Conservation (phyloP, 768 basidiomycete genomes). For the Lactifluus hygrophoroides region DNA sequence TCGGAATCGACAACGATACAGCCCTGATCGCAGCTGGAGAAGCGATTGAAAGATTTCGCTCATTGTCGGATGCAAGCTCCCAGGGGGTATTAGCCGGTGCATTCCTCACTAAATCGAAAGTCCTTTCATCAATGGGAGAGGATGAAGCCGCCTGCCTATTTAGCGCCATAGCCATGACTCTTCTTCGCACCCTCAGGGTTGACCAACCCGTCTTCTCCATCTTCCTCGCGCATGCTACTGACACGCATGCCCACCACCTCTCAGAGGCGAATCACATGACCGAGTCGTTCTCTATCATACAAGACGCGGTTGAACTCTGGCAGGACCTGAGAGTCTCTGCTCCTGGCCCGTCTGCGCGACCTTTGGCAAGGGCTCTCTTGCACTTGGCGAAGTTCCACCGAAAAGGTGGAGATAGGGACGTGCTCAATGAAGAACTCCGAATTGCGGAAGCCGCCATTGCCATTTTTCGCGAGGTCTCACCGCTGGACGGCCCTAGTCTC, state of each 20-base stretch:
- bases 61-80: neutral
- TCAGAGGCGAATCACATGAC: neutral
- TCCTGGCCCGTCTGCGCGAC: neutral
- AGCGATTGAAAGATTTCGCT: neutral
- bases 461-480: neutral
- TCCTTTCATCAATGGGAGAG: slow-evolving; percentile 1
- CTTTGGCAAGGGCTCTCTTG: slow-evolving; percentile 1
- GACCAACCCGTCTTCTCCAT: neutral
- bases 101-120: slow-evolving; percentile 6
- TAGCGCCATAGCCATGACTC: neutral
- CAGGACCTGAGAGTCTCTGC: neutral
- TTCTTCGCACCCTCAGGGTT: neutral
- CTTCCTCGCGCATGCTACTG: slow-evolving; percentile 3
- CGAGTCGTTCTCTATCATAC: neutral
- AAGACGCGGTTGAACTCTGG: neutral
- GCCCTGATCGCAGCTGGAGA: neutral
- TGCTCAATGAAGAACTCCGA: neutral
- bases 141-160: neutral
- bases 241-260: neutral
- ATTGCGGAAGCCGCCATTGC: neutral
- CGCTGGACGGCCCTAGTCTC: slow-evolving; percentile 2
- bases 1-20: neutral
- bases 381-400: slow-evolving; percentile 1
- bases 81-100: neutral
- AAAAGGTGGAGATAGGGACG: neutral